Conservation (phyloP, 2,329 filamentous ascomycete genomes). For the Neonectria punicea region DNA sequence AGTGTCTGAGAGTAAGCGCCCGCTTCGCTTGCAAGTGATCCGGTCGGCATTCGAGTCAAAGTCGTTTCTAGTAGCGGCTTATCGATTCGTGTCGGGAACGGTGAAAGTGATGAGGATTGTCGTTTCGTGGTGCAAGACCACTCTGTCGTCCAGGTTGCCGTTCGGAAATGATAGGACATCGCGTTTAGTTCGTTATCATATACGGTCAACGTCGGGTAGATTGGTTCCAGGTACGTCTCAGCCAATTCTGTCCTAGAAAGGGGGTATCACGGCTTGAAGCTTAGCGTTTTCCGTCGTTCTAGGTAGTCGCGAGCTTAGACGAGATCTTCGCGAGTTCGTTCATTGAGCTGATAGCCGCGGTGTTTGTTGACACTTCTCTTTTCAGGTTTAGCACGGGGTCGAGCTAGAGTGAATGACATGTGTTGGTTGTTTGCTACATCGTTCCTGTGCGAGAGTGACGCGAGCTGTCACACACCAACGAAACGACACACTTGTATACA, state of each 20-base stretch:
- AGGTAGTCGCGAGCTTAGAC: not conserved
- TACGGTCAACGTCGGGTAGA: not conserved
- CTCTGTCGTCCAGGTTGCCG: not conserved
- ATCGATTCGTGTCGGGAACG: not conserved
- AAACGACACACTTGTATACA: conserved; percentile 29
- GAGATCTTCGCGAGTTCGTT: no score
- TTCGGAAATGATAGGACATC: not conserved
- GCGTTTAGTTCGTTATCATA: not conserved
- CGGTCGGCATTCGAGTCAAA: not conserved
- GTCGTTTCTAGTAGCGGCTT: not conserved
- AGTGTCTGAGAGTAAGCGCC: conserved; percentile 5
- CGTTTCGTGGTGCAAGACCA: not conserved
- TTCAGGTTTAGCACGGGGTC: not conserved
- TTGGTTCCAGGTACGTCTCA: not conserved
- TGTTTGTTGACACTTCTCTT: no score
- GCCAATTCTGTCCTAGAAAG: not conserved
- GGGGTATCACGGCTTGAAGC: not conserved
- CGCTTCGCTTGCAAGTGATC: conserved; percentile 1
- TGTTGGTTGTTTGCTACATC: conserved; percentile 34
- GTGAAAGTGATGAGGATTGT: not conserved
- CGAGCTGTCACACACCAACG: conserved; percentile 27
- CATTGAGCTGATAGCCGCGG: no score
- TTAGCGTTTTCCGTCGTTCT: not conserved
- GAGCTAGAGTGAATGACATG: conserved; percentile 9
- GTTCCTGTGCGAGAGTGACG: conserved; percentile 28